These are phyloP conservation scores for Saturnispora halmiae DNA, from an alignment of 805 yeast species.

Conservation along the genomic window DNA sequence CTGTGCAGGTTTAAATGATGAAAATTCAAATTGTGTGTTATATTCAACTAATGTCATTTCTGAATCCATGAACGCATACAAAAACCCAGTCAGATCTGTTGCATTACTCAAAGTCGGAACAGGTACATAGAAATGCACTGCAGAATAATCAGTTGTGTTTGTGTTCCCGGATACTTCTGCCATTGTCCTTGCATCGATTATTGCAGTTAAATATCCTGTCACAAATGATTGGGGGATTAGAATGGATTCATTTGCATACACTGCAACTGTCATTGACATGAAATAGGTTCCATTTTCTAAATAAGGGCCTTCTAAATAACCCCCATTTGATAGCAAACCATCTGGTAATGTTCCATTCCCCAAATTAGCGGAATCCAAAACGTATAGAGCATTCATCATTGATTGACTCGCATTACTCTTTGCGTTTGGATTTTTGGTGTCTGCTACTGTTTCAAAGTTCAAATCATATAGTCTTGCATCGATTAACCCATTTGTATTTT, in stretches of 20 bases:
- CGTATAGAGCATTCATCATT: slow-evolving; percentile 36
- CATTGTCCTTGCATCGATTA: slow-evolving; percentile 34
- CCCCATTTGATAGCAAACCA: slow-evolving; percentile 33
- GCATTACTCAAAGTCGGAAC: slow-evolving; percentile 17
- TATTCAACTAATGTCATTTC: slow-evolving; percentile 1
- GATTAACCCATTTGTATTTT: slow-evolving; percentile 53
- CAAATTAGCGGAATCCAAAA: slow-evolving; percentile 15
- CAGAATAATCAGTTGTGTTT: slow-evolving; percentile 26
- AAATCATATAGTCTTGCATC: slow-evolving; percentile 63
- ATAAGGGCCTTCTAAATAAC: slow-evolving; percentile 62
- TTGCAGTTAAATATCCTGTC: slow-evolving; percentile 63
- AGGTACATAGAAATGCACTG: slow-evolving; percentile 23
- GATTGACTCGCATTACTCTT: slow-evolving; percentile 28
- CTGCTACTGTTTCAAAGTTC: slow-evolving; percentile 38
- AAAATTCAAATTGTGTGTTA: slow-evolving; percentile 8
- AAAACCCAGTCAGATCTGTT: slow-evolving; percentile 29
- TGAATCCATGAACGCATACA: slow-evolving; percentile 36
- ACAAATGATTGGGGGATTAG: slow-evolving; percentile 47
- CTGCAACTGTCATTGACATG: slow-evolving; percentile 71
- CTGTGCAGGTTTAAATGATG: slow-evolving; percentile 19
- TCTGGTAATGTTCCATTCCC: slow-evolving; percentile 31
- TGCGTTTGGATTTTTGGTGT: slow-evolving; percentile 30
- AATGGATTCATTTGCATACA: slow-evolving; percentile 65
- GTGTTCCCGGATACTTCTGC: slow-evolving; percentile 24
- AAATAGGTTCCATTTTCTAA: slow-evolving; percentile 38